phyloP scores from a whole-genome alignment of 768 basidiomycete genomes.

The Ramaria sp. region DNA sequence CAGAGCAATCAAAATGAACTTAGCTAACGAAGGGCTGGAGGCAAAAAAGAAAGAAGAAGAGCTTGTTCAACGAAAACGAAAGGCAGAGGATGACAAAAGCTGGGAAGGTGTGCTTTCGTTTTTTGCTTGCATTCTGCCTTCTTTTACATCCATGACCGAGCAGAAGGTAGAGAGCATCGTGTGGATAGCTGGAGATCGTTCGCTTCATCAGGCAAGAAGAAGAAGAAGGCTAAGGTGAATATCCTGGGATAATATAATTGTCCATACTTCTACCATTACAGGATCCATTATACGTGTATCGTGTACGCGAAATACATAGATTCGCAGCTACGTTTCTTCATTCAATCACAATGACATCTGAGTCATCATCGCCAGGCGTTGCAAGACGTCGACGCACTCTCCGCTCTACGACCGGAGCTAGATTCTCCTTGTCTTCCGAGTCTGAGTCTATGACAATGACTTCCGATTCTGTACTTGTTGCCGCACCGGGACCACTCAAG shows the following conservation, averaged over 20 bases:
- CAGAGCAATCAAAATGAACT: constrained; percentile 81
- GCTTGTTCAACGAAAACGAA: constrained; percentile 62
- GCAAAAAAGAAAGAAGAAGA: constrained; percentile 92
- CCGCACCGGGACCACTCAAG: constrained; percentile 16
- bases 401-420: constrained; percentile 33
- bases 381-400: constrained; percentile 35
- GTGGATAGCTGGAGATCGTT: constrained; percentile 82
- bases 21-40: constrained; percentile 86
- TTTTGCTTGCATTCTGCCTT: neutral
- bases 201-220: constrained; percentile 45
- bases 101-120: constrained; percentile 67
- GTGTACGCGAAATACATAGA: neutral
- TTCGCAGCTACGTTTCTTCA: constrained; percentile 32
- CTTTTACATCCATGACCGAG: neutral
- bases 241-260: constrained; percentile 45
- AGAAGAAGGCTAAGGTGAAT: constrained; percentile 65
- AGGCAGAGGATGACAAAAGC: constrained; percentile 74
- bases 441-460: constrained; percentile 37
- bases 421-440: constrained; percentile 54
- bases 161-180: constrained; percentile 63
- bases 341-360: constrained; percentile 12
- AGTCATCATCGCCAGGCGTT: constrained; percentile 11
- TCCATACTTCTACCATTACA: constrained; percentile 9
- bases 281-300: constrained; percentile 5
- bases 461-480: constrained; percentile 15